Conservation (phyloP, 805 yeast genomes). For the Ogataea siamensis region DNA sequence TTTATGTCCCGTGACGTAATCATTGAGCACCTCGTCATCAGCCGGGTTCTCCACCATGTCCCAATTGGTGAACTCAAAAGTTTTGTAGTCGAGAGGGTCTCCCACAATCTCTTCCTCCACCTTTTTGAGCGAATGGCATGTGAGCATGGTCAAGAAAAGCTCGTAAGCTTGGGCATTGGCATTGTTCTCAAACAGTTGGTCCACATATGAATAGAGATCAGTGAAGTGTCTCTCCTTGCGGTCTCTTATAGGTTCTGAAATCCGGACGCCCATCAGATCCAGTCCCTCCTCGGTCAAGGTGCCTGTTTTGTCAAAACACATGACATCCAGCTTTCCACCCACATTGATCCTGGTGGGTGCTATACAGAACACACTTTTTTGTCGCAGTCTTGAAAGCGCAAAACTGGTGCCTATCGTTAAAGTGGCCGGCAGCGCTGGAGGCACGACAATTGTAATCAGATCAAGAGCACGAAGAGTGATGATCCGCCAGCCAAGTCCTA, state of each 20-base stretch:
- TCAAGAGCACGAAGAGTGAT: constrained; percentile 90
- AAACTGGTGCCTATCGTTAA: constrained; percentile 94
- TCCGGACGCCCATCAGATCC: constrained; percentile 64
- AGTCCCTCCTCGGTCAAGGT: constrained; percentile 96
- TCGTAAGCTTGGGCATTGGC: constrained; percentile 27
- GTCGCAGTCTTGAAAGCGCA: constrained; percentile 74
- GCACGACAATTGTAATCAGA: constrained; percentile 93
- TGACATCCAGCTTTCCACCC: constrained; percentile 89
- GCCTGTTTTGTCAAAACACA: constrained; percentile 97
- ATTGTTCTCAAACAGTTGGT: constrained; percentile 17
- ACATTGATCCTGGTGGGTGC: constrained; percentile 93
- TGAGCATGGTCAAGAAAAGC: constrained; percentile 49
- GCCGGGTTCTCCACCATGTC: constrained; percentile 63
- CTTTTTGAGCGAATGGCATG: constrained; percentile 83
- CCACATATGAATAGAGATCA: constrained; percentile 18
- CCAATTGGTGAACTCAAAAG: constrained; percentile 91
- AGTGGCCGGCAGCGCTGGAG: constrained; percentile 98
- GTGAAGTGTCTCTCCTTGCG: constrained; percentile 31
- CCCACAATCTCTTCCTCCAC: constrained; percentile 84
- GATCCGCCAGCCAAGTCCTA: constrained; percentile 65
- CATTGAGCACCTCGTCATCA: constrained; percentile 28
- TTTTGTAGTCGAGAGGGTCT: constrained; percentile 89
- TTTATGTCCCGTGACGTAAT: constrained; percentile 27
- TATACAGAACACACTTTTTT: constrained; percentile 76
- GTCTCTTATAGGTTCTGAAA: constrained; percentile 35